Evolutionary conservation across 805 yeast genomes (phyloP), one percentile per base, ranked within the genome.

Genomic region (Metschnikowia gelsemii): DNA sequence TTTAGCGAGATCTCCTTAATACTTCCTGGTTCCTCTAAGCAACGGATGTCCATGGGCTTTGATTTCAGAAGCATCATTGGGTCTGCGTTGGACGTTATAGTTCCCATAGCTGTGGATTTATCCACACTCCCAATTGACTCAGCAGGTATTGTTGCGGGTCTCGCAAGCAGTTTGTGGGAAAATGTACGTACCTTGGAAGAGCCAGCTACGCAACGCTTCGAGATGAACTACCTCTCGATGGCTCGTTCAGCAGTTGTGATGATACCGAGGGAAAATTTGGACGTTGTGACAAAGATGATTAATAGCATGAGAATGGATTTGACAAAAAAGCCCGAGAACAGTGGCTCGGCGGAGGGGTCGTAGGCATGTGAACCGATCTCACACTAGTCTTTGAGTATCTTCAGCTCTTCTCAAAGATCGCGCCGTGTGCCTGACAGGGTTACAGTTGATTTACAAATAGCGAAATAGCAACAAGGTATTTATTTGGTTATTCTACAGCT

Each of bases 101-200:
- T 73, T n/a, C 86, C 87, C 0, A 63, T 80, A 4, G 63, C 73
- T 1, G 72, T 82, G 16, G 80, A 81, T 54, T 67, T 81, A 44
- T 63, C 71, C 11, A 60, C 62, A 21, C 55, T 81, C 18, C 86
- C 86, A 0, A 58, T 76, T 13, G 81, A 81, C 56, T 66, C 79
- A 6, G 78, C 80, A 17, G 87, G 87, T 29, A 79, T 82, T 35
- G 85, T 80, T 2, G 80, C 85, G 0, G 84, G 84, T 1, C 69
- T 82, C 17, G 84, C 87, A 0, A 62, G 76, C 28, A 68, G 64
- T 40, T 57, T 81, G 18, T 52, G 74, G 16, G 63, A 60, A 30
- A 69, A 66, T 5, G 49, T 57, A 27, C 52, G 50, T 17, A 33
- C 39, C 12, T 32, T 34, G 19, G 55, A 58, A 5, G 48, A 44